Evolutionary conservation across 805 yeast species (phyloP).

Genomic region (Metschnikowia koreensis): DNA sequence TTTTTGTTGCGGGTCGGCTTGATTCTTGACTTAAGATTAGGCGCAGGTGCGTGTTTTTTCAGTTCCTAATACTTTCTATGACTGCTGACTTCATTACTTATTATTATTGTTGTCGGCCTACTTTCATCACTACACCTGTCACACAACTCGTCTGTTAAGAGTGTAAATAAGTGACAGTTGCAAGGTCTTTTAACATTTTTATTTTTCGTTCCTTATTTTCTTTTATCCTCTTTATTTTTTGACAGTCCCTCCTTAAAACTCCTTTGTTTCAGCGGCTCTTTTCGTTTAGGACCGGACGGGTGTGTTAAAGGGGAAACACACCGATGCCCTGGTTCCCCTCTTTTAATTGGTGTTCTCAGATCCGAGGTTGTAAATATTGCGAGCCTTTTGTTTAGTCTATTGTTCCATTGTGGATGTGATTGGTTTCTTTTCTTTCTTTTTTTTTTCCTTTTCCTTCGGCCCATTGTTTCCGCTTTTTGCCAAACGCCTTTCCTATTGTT

Average conservation of each 20-base stretch:
- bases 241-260: neutral
- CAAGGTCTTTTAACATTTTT: neutral
- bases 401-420: neutral
- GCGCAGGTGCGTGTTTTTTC: too few relatives aligned
- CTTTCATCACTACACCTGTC: too few relatives aligned
- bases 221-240: neutral
- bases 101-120: too few relatives aligned
- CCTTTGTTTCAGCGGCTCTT: neutral
- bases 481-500: constrained; percentile 9
- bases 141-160: too few relatives aligned
- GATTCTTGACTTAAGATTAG: too few relatives aligned
- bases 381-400: neutral
- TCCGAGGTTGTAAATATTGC: neutral
- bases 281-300: neutral
- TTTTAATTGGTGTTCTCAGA: neutral
- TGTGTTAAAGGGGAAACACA: neutral
- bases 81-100: neutral
- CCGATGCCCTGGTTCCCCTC: neutral
- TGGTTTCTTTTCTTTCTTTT: neutral
- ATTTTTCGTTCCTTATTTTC: neutral
- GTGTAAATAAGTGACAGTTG: neutral
- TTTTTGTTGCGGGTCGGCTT: neutral
- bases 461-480: neutral
- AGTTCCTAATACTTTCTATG: neutral
- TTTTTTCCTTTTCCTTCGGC: neutral